Percentiles rank a stretch among this genome's conserved stretches.
Conservation (phyloP, 345 rosid species). For the Gossypium mustelinum region DNA sequence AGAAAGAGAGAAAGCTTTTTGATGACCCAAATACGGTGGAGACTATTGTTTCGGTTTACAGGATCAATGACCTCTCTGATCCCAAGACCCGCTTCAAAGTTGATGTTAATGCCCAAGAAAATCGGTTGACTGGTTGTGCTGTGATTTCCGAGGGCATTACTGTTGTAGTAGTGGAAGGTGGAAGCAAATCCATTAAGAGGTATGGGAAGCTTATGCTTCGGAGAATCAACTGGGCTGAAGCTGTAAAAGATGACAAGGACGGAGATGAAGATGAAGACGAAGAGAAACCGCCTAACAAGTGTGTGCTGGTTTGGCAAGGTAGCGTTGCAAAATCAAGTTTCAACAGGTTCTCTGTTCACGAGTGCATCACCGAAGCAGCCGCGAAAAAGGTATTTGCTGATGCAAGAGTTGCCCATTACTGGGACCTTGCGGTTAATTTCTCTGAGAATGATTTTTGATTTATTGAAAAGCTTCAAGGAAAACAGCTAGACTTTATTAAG, state of each 20-base stretch:
- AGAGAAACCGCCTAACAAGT: conserved; percentile 52
- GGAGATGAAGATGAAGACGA: conserved; percentile 48
- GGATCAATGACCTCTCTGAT: conserved; percentile 74
- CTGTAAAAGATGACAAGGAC: conserved; percentile 49
- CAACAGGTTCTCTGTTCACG: conserved; percentile 59
- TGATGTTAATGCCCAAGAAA: conserved; percentile 87
- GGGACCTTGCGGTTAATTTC: conserved; percentile 86
- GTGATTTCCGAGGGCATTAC: conserved; percentile 72
- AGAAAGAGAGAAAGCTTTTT: conserved; percentile 93
- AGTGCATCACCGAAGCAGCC: conserved; percentile 79
- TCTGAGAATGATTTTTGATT: conserved; percentile 43
- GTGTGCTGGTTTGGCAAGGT: conserved; percentile 88
- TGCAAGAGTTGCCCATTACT: conserved; percentile 81
- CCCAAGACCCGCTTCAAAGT: conserved; percentile 85
- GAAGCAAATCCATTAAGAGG: conserved; percentile 82
- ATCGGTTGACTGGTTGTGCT: conserved; percentile 76
- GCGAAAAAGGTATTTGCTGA: conserved; percentile 66
- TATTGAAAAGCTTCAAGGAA: background rate
- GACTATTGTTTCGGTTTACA: conserved; percentile 81
- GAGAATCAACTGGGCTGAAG: conserved; percentile 85
- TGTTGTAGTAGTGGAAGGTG: conserved; percentile 87
- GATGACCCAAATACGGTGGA: conserved; percentile 65
- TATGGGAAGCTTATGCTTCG: conserved; percentile 83
- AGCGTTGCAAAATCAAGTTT: conserved; percentile 68
- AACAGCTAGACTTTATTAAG: background rate